Evolutionary conservation across 257 asterid species (phyloP).

Genomic region (Penstemon eatonii): DNA sequence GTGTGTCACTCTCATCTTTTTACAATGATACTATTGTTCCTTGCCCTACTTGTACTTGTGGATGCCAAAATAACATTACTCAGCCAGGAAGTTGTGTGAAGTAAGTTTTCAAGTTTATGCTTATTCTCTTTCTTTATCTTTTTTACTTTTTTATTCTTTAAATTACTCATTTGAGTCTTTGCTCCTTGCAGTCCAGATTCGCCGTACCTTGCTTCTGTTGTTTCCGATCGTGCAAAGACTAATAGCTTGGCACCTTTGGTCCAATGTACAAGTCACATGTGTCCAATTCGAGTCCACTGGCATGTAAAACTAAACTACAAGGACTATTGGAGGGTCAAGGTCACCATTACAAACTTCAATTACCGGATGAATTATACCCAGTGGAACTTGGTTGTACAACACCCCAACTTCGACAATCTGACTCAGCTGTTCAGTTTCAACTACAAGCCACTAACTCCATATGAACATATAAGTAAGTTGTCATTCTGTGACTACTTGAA

Average conservation of each 20-base stretch:
- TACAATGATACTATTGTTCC: constrained; percentile 85
- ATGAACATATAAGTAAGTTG: constrained; percentile 51
- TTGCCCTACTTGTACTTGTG: constrained; percentile 94
- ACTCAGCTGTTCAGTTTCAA: constrained; percentile 64
- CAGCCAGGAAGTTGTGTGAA: constrained; percentile 75
- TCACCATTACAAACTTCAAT: constrained; percentile 55
- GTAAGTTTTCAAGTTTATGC: constrained; percentile 39
- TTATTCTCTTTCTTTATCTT: background rate
- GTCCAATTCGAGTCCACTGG: constrained; percentile 71
- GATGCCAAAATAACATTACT: constrained; percentile 68
- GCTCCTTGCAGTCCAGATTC: constrained; percentile 43
- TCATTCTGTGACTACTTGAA: background rate
- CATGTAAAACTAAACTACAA: constrained; percentile 61
- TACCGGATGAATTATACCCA: constrained; percentile 58
- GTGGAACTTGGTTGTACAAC: constrained; percentile 63
- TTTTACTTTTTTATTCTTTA: background rate
- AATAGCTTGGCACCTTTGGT: constrained; percentile 46
- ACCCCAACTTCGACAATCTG: constrained; percentile 61
- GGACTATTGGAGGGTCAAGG: constrained; percentile 67
- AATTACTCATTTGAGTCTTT: background rate
- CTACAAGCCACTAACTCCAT: constrained; percentile 64
- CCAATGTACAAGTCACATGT: constrained; percentile 65
- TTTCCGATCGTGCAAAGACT: constrained; percentile 37
- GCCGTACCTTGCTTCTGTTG: constrained; percentile 60
- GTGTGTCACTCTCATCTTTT: constrained; percentile 87